phyloP scores from a whole-genome alignment of 768 basidiomycete genomes.

The Mrakia gelida region DNA sequence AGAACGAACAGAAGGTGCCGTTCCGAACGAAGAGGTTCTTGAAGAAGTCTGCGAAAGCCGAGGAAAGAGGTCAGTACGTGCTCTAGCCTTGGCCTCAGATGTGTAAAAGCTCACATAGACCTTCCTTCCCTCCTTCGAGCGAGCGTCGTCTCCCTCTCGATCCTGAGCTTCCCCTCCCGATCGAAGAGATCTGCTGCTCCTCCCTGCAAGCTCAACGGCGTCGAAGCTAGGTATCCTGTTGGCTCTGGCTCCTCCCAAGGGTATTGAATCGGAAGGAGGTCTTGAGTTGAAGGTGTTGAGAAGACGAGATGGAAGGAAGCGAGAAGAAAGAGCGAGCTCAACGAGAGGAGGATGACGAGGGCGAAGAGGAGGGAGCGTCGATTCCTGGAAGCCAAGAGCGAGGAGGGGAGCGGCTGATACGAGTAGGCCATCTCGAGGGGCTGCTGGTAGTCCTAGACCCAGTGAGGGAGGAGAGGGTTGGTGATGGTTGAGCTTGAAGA shows the following conservation, averaged over 20 bases:
- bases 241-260: background rate
- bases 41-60: background rate
- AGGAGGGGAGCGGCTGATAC: background rate
- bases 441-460: background rate
- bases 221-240: background rate
- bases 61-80: background rate
- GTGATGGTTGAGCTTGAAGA: background rate
- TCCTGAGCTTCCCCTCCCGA: background rate
- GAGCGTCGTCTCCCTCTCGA: background rate
- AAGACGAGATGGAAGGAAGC: too few relatives aligned
- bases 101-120: background rate
- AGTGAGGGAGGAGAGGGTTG: background rate
- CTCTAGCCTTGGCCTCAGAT: background rate
- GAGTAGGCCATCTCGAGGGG: background rate
- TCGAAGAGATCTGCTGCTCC: background rate
- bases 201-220: background rate
- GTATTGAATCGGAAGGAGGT: background rate
- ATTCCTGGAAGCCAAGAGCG: background rate
- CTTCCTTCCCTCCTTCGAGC: background rate
- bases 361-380: background rate
- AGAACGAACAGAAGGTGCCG: background rate
- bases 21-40: background rate
- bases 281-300: background rate
- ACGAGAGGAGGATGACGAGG: background rate
- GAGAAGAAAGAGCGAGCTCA: too few relatives aligned